Conservation (phyloP, 768 basidiomycete genomes). For the Mycena pura region DNA sequence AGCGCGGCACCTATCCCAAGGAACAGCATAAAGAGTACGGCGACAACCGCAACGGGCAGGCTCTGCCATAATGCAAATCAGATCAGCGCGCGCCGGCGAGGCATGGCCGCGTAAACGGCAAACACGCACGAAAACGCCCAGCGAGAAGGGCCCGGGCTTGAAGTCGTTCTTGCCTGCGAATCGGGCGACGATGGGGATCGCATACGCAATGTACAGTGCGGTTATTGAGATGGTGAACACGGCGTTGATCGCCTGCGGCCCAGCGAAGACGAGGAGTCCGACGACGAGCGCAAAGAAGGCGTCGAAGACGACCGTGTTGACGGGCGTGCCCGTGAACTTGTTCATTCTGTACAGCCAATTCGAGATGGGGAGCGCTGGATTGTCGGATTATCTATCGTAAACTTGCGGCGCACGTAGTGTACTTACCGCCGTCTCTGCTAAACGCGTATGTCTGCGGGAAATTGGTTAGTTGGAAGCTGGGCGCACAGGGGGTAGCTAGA, state of each 20-base stretch:
- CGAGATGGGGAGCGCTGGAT: conserved; percentile 52
- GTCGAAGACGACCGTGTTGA: conserved; percentile 51
- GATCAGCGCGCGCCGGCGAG: too few species aligned
- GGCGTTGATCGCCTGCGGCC: conserved; percentile 47
- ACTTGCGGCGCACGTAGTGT: not conserved
- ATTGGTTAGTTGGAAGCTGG: conserved; percentile 32
- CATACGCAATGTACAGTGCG: conserved; percentile 39
- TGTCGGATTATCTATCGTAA: not conserved
- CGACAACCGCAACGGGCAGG: conserved; percentile 50
- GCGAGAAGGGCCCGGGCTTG: conserved; percentile 46
- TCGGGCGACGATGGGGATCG: conserved; percentile 44
- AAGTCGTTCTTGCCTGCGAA: conserved; percentile 39
- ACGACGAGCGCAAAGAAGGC: conserved; percentile 43
- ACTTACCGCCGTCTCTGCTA: conserved; percentile 28
- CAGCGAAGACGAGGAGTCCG: conserved; percentile 53
- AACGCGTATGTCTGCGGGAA: conserved; percentile 48
- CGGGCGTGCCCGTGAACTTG: conserved; percentile 47
- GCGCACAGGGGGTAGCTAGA: not conserved
- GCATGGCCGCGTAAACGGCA: too few species aligned
- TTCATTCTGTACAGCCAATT: conserved; percentile 48
- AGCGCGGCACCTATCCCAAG: conserved; percentile 40
- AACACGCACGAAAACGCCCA: conserved; percentile 39
- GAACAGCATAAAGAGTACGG: conserved; percentile 65
- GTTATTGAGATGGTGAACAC: conserved; percentile 42
- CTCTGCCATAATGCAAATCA: conserved; percentile 40